Base-by-base conservation (phyloP, 805 yeast species). In the Candida patagonica region DNA sequence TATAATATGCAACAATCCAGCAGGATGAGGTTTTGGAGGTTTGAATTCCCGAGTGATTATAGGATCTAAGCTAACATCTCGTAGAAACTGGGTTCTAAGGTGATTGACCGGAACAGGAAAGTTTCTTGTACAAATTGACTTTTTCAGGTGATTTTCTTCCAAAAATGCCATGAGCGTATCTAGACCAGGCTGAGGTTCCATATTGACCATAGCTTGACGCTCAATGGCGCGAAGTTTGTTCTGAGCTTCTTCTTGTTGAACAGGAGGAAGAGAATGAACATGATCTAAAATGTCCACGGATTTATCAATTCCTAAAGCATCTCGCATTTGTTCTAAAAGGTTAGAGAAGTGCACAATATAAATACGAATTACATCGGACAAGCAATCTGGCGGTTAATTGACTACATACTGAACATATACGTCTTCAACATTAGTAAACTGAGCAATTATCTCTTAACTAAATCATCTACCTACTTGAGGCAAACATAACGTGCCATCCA, bases 401-500 rank as follows among this genome's bases (percentile, higher is more conserved):
- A 9, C 13, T 13, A 33, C 49, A 16, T 40, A 45, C 49, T 41
- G 35, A 46, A 46, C 50, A 46, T 46, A 42, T 46, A 46, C 5
- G 46, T 42, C 47, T 42, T 21, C 26, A 20, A 2, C 17, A n/a
- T 27, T 6, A 12, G 25, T 33, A 37, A 27, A 25, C 8, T 12
- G 30, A n/a, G 29, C 12, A 26, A 4, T 26, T 30, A 16, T 5
- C 4, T 15, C 9, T 10, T n/a, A 17, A 22, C 12, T 20, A 22
- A 8, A 12, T 20, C 15, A 6, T 9, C 5, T 8, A 47, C 61
- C 13, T 30, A 54, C 59, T 52, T 78, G 85, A 1, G 86, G 85
- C 10, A 71, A 60, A 47, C 82, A 76, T 40, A 81, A 53, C 0
- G 89, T 81, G 4, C 88, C 88, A 54, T 81, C 89, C 89, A 81